Percentiles rank a stretch among this genome's conserved stretches.
Evolutionary conservation across 2,329 filamentous ascomycete genomes (phyloP).

Genomic region (Paracoccidioides lutzii): DNA sequence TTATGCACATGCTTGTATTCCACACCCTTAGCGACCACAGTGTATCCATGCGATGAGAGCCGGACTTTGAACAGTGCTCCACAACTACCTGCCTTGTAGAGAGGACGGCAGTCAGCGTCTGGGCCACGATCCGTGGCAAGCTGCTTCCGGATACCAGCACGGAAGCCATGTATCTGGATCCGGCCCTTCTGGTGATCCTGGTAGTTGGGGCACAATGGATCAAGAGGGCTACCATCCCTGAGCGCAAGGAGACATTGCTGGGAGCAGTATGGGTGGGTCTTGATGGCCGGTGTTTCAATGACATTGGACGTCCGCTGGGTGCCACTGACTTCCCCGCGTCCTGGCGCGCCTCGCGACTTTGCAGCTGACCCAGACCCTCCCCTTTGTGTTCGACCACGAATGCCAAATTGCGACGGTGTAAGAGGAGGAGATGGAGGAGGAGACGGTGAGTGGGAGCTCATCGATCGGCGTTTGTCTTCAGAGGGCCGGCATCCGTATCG

Average conservation of each 20-base stretch:
- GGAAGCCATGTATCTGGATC: background rate
- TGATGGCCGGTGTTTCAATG: background rate
- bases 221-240: background rate
- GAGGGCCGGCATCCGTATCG: conserved; percentile 3
- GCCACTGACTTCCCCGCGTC: background rate
- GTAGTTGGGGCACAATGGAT: conserved; percentile 3
- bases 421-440: conserved; percentile 3
- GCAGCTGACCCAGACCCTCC: background rate
- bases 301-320: background rate
- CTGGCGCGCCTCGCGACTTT: background rate
- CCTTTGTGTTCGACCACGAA: background rate
- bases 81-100: conserved; percentile 5
- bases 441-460: background rate
- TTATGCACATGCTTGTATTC: background rate
- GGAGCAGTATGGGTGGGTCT: conserved; percentile 5
- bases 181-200: background rate
- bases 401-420: background rate
- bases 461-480: background rate
- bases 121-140: conserved; percentile 4
- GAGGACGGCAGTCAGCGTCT: conserved; percentile 6
- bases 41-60: conserved; percentile 6
- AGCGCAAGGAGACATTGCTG: conserved; percentile 5
- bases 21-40: conserved; percentile 1
- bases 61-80: conserved; percentile 4
- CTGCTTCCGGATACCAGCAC: background rate